phyloP scores from a whole-genome alignment of 805 yeast genomes.

The Lachancea lanzarotensis region DNA sequence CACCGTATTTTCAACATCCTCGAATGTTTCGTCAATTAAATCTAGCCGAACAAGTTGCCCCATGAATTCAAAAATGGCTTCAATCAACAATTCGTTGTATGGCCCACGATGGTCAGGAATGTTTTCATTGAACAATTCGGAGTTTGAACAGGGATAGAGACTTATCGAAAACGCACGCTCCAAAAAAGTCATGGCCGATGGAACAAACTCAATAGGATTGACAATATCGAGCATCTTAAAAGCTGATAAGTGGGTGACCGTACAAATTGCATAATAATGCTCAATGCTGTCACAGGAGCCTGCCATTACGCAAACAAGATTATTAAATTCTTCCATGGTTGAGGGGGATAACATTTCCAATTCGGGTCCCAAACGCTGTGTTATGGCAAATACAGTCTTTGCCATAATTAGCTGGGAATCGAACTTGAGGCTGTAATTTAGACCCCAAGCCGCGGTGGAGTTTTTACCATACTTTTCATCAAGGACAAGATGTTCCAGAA shows the following conservation, averaged over 20 bases:
- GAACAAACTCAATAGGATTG: slow-evolving; percentile 28
- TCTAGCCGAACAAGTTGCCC: slow-evolving; percentile 53
- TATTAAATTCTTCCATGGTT: slow-evolving; percentile 32
- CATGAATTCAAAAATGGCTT: slow-evolving; percentile 47
- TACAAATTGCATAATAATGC: slow-evolving; percentile 17
- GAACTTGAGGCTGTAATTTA: slow-evolving; percentile 43
- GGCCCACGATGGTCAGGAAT: background rate
- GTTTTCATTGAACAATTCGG: background rate
- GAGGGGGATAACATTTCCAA: slow-evolving; percentile 30
- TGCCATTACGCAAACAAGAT: slow-evolving; percentile 32
- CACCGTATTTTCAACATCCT: slow-evolving; percentile 44
- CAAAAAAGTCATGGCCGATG: slow-evolving; percentile 19
- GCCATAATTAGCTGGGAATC: slow-evolving; percentile 42
- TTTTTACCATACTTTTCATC: slow-evolving; percentile 47
- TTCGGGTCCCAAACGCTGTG: slow-evolving; percentile 55
- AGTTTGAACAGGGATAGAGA: background rate
- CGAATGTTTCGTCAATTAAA: slow-evolving; percentile 39
- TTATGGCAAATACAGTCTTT: slow-evolving; percentile 39
- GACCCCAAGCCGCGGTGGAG: slow-evolving; percentile 38
- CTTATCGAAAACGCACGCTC: background rate
- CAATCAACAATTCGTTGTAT: background rate
- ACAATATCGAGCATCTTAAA: slow-evolving; percentile 21
- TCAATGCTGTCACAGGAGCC: slow-evolving; percentile 33
- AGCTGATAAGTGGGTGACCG: slow-evolving; percentile 24
- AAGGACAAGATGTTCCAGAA: slow-evolving; percentile 36